A percentile compares a stretch with the other conserved stretches of the same genome.
Conservation (phyloP, 2,329 filamentous ascomycete genomes). For the Mariannaea elegans region DNA sequence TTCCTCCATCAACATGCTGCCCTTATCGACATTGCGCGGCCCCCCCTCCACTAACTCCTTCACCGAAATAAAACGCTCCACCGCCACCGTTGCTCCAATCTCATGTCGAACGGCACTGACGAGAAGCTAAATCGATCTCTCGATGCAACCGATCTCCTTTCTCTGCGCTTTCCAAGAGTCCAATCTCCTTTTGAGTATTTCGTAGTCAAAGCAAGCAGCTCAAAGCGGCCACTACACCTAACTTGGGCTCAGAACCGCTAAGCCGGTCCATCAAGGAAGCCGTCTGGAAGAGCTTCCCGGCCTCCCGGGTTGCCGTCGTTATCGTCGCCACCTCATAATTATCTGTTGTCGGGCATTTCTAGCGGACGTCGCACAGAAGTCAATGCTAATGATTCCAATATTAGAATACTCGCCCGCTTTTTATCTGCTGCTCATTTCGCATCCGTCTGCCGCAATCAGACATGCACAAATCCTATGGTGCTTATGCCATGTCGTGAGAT, state of each 20-base stretch:
- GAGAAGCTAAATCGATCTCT: neutral
- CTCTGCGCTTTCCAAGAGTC: neutral
- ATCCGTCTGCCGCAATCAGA: neutral
- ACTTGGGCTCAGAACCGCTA: slow-evolving; percentile 4
- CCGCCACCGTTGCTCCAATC: neutral
- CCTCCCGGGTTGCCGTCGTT: neutral
- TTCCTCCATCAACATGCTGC: neutral
- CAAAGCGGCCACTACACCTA: slow-evolving; percentile 7
- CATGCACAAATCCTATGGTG: neutral
- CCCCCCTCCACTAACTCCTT: neutral
- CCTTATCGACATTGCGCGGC: neutral
- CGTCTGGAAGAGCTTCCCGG: slow-evolving; percentile 6
- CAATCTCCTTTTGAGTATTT: slow-evolving; percentile 9
- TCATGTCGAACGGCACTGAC: neutral
- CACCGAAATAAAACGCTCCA: neutral
- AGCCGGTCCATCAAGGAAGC: neutral
- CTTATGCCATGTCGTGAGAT: neutral
- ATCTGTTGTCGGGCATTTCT: slow-evolving; percentile 10
- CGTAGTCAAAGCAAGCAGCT: neutral
- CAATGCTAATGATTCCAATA: slow-evolving; percentile 15
- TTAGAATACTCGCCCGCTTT: slow-evolving; percentile 15
- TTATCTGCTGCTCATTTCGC: slow-evolving; percentile 20
- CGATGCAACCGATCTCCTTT: neutral
- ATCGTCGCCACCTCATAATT: slow-evolving; percentile 1
- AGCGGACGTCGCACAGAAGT: neutral